These are phyloP conservation scores for Pezicula carpinea DNA, from an alignment of 2,329 filamentous ascomycete species.

Conservation along the genomic window DNA sequence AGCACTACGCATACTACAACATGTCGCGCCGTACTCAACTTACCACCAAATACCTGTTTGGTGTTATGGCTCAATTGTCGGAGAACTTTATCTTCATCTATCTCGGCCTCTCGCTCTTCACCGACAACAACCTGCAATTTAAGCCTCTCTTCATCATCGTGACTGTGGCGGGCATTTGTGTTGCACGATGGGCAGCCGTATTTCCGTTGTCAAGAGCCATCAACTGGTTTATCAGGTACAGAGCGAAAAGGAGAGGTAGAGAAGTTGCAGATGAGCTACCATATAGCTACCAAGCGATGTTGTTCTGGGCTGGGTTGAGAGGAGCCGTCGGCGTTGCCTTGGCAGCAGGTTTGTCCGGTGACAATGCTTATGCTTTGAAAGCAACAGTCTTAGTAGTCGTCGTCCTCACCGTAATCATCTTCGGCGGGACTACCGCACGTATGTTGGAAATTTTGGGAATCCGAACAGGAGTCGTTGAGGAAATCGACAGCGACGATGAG, in stretches of 20 bases:
- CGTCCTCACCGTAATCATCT: conserved; percentile 96
- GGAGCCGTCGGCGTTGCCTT: conserved; percentile 94
- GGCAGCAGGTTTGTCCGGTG: conserved; percentile 79
- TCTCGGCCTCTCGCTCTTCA: conserved; percentile 89
- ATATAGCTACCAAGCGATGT: conserved; percentile 96
- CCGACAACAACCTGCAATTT: conserved; percentile 80
- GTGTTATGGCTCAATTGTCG: conserved; percentile 87
- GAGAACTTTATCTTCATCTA: conserved; percentile 99
- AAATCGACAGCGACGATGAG: conserved; percentile 96
- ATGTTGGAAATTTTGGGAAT: conserved; percentile 99
- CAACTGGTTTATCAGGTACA: conserved; percentile 88
- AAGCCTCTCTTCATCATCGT: conserved; percentile 95
- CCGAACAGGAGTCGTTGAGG: conserved; percentile 90
- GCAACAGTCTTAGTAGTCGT: conserved; percentile 97
- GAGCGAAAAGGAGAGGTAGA: conserved; percentile 68
- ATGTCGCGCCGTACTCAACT: conserved; percentile 98
- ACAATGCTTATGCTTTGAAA: conserved; percentile 76
- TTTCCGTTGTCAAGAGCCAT: conserved; percentile 87
- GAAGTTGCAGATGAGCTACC: conserved; percentile 85
- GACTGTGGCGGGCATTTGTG: conserved; percentile 85
- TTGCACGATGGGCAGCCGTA: conserved; percentile 87
- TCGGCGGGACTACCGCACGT: conserved; percentile 91
- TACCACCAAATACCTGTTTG: conserved; percentile 96
- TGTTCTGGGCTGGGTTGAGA: conserved; percentile 97
- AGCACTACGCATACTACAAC: conserved; percentile 99